These are phyloP conservation scores for Blastosporella zonata DNA, from an alignment of 1,284 basidiomycete species.

Conservation along the genomic window DNA sequence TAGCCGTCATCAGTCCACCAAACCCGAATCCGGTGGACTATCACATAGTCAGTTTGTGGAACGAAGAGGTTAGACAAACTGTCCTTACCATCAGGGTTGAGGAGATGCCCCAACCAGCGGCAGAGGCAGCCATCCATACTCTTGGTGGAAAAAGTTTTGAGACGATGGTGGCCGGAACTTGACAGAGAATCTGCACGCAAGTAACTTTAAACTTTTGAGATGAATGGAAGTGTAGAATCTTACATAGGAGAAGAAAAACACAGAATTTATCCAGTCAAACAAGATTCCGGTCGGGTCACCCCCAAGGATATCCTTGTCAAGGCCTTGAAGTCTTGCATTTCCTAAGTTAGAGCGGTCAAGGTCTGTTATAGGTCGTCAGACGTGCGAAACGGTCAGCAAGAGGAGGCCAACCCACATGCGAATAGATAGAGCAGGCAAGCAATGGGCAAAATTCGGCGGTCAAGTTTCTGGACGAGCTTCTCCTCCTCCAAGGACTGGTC, in stretches of 20 bases:
- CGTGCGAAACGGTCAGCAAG: slow-evolving; percentile 2
- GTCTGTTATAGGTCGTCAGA: slow-evolving; percentile 37
- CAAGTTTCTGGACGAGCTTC: slow-evolving; percentile 61
- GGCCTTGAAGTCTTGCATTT: slow-evolving; percentile 70
- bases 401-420: slow-evolving; percentile 52
- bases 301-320: slow-evolving; percentile 58
- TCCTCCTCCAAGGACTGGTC: slow-evolving; percentile 42
- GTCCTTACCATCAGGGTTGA: slow-evolving; percentile 66
- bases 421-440: slow-evolving; percentile 71
- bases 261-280: slow-evolving; percentile 74
- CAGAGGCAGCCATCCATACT: slow-evolving; percentile 62
- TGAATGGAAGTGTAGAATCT: slow-evolving; percentile 22
- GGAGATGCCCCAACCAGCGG: slow-evolving; percentile 67
- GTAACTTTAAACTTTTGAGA: neutral
- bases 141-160: slow-evolving; percentile 69
- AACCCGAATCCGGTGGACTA: slow-evolving; percentile 62
- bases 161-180: slow-evolving; percentile 64
- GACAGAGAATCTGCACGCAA: slow-evolving; percentile 54
- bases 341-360: slow-evolving; percentile 75
- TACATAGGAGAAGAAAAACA: slow-evolving; percentile 76
- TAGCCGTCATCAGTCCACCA: slow-evolving; percentile 51
- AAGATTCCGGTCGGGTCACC: slow-evolving; percentile 64
- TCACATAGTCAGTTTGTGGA: neutral
- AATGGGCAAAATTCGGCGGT: slow-evolving; percentile 66
- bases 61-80: neutral